A percentile compares a stretch with the other conserved stretches of the same genome.
Conservation (phyloP, 495 filamentous ascomycete genomes). For the Talaromyces thailandensis region DNA sequence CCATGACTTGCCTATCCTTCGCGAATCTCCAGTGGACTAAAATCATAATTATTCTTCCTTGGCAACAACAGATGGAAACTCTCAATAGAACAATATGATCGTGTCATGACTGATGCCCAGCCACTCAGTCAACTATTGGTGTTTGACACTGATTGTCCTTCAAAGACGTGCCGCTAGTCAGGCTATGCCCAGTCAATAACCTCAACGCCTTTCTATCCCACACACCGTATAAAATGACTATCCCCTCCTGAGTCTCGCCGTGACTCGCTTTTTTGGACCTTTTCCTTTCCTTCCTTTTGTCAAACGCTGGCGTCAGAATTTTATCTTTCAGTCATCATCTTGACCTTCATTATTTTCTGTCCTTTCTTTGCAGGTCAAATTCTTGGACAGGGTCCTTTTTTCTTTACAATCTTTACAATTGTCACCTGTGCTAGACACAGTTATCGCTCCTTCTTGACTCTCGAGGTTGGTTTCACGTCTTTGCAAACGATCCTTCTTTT, state of each 20-base stretch:
- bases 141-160: background rate
- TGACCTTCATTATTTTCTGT: background rate
- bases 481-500: background rate
- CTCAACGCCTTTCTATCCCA: background rate
- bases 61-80: background rate
- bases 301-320: background rate
- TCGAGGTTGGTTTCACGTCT: background rate
- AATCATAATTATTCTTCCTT: background rate
- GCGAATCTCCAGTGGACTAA: background rate
- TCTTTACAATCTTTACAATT: background rate
- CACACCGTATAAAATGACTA: background rate
- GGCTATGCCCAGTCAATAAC: background rate
- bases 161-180: background rate
- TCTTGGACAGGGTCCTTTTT: background rate
- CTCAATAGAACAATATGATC: background rate
- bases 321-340: background rate
- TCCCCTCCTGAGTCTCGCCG: background rate
- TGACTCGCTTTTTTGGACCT: background rate
- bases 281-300: background rate
- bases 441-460: background rate
- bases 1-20: background rate
- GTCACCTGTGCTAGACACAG: background rate
- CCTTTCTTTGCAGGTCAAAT: constrained; percentile 19
- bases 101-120: background rate
- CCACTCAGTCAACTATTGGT: background rate